Percentiles rank a stretch among this genome's conserved stretches.
Evolutionary conservation across 371 early-diverging fungal species (phyloP).

Genomic region (Massospora cicadina): DNA sequence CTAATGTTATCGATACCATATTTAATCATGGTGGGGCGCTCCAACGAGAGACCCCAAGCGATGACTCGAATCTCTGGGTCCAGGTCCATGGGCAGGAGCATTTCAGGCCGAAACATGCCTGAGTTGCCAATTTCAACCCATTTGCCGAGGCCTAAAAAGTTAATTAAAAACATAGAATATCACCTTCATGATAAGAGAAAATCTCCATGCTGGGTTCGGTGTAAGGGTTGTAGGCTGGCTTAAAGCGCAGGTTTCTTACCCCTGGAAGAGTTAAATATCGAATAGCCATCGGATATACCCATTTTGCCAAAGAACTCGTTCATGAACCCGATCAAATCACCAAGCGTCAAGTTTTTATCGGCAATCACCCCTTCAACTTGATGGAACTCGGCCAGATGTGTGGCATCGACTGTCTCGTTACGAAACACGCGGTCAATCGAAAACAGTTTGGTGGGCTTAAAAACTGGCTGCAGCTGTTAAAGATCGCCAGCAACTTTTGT

Average conservation of each 20-base stretch:
- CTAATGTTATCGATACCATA: constrained; percentile 96
- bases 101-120: constrained; percentile 99
- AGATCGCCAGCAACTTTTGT: constrained; percentile 9
- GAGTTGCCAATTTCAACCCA: constrained; percentile 99
- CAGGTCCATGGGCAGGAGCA: constrained; percentile 94
- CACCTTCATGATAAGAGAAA: constrained; percentile 92
- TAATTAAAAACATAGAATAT: not conserved
- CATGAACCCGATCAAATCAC: constrained; percentile 95
- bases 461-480: constrained; percentile 21
- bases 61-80: constrained; percentile 94
- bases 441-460: constrained; percentile 95
- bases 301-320: constrained; percentile 96
- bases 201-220: constrained; percentile 99
- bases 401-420: constrained; percentile 98
- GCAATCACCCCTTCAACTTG: constrained; percentile 99
- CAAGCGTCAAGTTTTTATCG: constrained; percentile 87
- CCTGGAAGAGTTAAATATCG: constrained; percentile 15
- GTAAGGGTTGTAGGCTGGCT: constrained; percentile 99
- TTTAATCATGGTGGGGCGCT: constrained; percentile 99
- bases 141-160: constrained; percentile 49
- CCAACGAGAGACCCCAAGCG: constrained; percentile 98
- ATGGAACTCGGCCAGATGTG: constrained; percentile 99
- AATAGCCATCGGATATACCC: constrained; percentile 29
- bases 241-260: constrained; percentile 91
- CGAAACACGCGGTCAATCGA: constrained; percentile 99